phyloP scores from a whole-genome alignment of 2,329 filamentous ascomycete species.

The Fusarium bulbicola region DNA sequence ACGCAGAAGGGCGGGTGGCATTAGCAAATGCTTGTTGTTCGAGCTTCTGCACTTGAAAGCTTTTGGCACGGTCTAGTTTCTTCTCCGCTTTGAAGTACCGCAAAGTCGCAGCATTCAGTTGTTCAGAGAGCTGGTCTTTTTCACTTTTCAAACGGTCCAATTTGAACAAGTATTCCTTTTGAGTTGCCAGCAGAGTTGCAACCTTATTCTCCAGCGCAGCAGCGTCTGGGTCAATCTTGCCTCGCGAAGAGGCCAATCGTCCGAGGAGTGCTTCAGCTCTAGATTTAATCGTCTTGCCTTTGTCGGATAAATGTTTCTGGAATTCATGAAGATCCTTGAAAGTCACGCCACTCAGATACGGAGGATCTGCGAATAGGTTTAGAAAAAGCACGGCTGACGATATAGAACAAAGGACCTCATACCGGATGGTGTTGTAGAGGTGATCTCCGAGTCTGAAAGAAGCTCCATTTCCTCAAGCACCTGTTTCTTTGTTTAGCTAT shows the following conservation, averaged over 20 bases:
- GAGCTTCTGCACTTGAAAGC: conserved; percentile 87
- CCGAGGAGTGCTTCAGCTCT: conserved; percentile 76
- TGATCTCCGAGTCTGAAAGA: conserved; percentile 59
- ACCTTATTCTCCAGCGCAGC: conserved; percentile 79
- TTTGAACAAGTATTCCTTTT: conserved; percentile 83
- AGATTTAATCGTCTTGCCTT: conserved; percentile 78
- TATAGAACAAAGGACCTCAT: conserved; percentile 5
- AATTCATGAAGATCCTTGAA: conserved; percentile 77
- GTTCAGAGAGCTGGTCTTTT: conserved; percentile 85
- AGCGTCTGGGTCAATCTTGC: conserved; percentile 71
- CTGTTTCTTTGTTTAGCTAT: conserved; percentile 48
- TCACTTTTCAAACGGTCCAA: conserved; percentile 79
- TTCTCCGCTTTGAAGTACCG: conserved; percentile 96
- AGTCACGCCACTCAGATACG: conserved; percentile 66
- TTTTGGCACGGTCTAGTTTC: conserved; percentile 89
- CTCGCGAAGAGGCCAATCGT: conserved; percentile 60
- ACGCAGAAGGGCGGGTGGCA: conserved; percentile 59
- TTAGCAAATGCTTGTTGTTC: conserved; percentile 87
- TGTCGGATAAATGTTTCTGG: conserved; percentile 80
- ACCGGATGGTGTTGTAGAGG: conserved; percentile 40
- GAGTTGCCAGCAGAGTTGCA: conserved; percentile 76
- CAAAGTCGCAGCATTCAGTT: conserved; percentile 86
- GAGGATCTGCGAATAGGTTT: conserved; percentile 55
- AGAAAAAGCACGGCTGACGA: conserved; percentile 11
- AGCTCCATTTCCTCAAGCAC: conserved; percentile 71